phyloP scores from a whole-genome alignment of 768 basidiomycete species.

The Boletus speciosus region DNA sequence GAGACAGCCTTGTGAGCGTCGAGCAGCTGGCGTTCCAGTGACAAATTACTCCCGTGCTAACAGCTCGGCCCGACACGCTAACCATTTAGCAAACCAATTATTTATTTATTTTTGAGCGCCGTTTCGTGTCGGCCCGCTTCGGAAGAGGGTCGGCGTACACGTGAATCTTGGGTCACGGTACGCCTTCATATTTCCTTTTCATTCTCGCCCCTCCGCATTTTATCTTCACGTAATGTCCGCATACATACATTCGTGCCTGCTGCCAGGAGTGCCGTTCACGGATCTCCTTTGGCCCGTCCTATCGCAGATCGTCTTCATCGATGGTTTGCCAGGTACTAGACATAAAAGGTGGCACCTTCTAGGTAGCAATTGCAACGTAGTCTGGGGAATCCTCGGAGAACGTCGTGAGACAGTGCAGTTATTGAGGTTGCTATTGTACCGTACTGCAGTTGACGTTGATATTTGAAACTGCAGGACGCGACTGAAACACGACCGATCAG shows the following conservation, averaged over 20 bases:
- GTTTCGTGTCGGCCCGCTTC: conserved; percentile 4
- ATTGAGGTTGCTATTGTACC: background rate
- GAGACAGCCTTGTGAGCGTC: conserved; percentile 17
- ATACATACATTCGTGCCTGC: background rate
- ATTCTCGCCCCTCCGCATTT: background rate
- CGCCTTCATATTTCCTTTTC: conserved; percentile 17
- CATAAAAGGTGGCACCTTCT: background rate
- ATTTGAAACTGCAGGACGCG: conserved; percentile 5
- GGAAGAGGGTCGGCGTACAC: background rate
- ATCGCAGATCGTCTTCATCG: conserved; percentile 15
- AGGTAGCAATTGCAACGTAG: background rate
- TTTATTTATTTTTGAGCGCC: background rate
- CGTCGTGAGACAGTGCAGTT: background rate
- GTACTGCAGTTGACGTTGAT: too few species aligned
- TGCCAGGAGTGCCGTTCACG: background rate
- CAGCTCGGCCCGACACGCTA: conserved; percentile 17
- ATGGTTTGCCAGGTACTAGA: conserved; percentile 3
- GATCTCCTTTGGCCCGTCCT: conserved; percentile 9
- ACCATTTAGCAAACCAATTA: background rate
- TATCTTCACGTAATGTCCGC: conserved; percentile 5
- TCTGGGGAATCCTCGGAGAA: conserved; percentile 4
- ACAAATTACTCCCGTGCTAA: conserved; percentile 23
- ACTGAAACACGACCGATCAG: conserved; percentile 4
- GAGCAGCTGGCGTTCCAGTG: conserved; percentile 14
- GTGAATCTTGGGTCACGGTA: conserved; percentile 1